A percentile compares a stretch with the other conserved stretches of the same genome.
These are phyloP conservation scores for Fusarium illudens DNA, from an alignment of 2,329 filamentous ascomycete species.

Conservation along the genomic window DNA sequence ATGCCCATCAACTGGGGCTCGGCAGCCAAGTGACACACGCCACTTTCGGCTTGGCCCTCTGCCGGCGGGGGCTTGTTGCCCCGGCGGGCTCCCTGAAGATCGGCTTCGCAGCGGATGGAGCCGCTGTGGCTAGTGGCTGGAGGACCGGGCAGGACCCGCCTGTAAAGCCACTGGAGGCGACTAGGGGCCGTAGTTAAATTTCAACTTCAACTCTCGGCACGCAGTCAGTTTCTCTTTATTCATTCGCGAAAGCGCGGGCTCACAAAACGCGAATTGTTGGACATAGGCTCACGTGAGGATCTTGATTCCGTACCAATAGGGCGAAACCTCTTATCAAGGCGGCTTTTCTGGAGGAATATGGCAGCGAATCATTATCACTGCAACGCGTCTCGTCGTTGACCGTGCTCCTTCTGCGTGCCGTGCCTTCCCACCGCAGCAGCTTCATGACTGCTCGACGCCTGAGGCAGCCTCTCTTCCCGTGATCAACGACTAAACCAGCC, in stretches of 20 bases:
- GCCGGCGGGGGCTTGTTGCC: constrained; percentile 9
- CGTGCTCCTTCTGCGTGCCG: constrained; percentile 15
- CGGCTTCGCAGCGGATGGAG: constrained; percentile 24
- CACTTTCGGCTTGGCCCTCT: background rate
- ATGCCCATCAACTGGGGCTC: constrained; percentile 7
- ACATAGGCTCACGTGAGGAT: background rate
- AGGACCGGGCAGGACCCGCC: constrained; percentile 8
- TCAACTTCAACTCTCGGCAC: constrained; percentile 10
- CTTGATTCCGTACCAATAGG: background rate
- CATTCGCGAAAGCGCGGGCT: constrained; percentile 19
- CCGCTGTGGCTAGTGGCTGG: constrained; percentile 39
- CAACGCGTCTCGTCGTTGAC: constrained; percentile 13
- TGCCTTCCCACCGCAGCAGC: constrained; percentile 19
- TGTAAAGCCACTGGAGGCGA: constrained; percentile 24
- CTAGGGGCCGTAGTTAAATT: constrained; percentile 21
- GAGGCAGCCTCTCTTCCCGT: constrained; percentile 22
- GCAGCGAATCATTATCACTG: constrained; percentile 15
- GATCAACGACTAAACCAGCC: background rate
- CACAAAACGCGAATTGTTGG: background rate
- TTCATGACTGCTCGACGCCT: constrained; percentile 14
- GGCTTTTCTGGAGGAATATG: constrained; percentile 9
- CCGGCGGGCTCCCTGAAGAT: constrained; percentile 11
- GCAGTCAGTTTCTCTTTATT: background rate
- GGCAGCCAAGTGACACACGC: constrained; percentile 16
- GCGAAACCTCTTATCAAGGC: background rate